Conservation (phyloP, 2,329 filamentous ascomycete species). For the Neofusicoccum kwambonambiense region DNA sequence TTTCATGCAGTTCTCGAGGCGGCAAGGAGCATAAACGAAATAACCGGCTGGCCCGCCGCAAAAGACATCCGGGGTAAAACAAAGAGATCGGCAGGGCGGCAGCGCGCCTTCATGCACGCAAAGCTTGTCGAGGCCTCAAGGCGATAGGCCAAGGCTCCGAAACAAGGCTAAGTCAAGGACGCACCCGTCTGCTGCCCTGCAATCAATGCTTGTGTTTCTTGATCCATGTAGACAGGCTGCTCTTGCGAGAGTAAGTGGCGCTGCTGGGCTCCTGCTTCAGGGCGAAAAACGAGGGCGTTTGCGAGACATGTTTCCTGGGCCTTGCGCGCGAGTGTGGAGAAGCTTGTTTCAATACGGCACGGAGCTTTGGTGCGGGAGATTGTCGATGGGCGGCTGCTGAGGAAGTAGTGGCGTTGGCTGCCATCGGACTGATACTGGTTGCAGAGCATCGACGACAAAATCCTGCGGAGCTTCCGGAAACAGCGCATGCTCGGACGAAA, state of each 20-base stretch:
- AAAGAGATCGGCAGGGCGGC: conserved; percentile 1
- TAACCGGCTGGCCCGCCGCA: background rate
- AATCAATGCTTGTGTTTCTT: background rate
- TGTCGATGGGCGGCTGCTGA: background rate
- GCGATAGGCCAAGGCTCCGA: conserved; percentile 1
- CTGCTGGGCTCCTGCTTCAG: background rate
- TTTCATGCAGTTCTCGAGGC: background rate
- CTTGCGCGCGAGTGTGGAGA: background rate
- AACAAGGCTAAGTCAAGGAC: background rate
- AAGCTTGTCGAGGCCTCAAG: background rate
- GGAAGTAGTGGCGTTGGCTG: background rate
- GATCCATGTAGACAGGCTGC: background rate
- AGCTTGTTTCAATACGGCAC: background rate
- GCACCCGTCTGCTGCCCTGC: background rate
- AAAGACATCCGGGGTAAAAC: background rate
- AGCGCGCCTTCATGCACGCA: background rate
- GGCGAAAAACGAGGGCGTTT: background rate
- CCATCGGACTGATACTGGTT: too few relatives aligned
- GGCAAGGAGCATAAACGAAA: conserved; percentile 2
- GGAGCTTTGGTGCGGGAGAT: background rate
- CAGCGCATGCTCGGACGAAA: background rate
- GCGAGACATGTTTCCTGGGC: background rate
- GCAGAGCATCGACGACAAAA: background rate
- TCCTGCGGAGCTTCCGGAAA: background rate
- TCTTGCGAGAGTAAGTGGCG: background rate